Conservation (phyloP, 345 rosid genomes). For the Gossypium ekmanianum region DNA sequence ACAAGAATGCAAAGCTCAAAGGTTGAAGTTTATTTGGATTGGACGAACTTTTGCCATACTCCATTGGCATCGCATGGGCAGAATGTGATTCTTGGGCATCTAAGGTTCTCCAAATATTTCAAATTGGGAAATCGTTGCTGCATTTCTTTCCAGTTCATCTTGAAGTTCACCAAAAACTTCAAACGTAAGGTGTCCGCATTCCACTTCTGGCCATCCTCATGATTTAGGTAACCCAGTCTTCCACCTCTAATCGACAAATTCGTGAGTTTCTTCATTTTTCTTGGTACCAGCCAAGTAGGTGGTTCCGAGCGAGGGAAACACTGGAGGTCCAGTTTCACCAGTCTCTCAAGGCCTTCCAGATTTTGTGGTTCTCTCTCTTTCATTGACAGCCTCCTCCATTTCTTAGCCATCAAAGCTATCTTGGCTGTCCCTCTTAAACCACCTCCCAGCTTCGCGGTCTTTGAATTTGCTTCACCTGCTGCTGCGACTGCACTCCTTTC, state of each 20-base stretch:
- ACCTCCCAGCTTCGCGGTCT: neutral
- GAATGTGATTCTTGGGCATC: slow-evolving; percentile 31
- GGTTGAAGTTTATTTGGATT: neutral
- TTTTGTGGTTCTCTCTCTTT: neutral
- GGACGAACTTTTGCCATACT: slow-evolving; percentile 26
- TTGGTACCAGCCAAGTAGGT: neutral
- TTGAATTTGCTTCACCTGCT: neutral
- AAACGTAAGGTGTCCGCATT: slow-evolving; percentile 25
- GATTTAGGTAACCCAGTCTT: slow-evolving; percentile 12
- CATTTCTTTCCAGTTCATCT: slow-evolving; percentile 26
- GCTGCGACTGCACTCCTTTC: neutral
- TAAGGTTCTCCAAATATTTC: slow-evolving; percentile 35
- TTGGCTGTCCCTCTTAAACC: neutral
- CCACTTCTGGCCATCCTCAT: slow-evolving; percentile 9
- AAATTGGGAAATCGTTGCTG: slow-evolving; percentile 21
- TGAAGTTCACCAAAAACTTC: slow-evolving; percentile 27
- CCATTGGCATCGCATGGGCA: slow-evolving; percentile 37
- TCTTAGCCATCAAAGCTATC: neutral
- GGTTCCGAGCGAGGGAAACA: slow-evolving; percentile 5
- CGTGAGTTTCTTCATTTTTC: neutral
- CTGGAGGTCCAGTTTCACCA: slow-evolving; percentile 16
- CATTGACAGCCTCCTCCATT: neutral
- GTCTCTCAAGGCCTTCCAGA: neutral
- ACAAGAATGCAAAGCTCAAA: neutral
- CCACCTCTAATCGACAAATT: slow-evolving; percentile 35